These are phyloP conservation scores for Lipomyces sp. DNA, from an alignment of 805 yeast genomes.

Conservation along the genomic window DNA sequence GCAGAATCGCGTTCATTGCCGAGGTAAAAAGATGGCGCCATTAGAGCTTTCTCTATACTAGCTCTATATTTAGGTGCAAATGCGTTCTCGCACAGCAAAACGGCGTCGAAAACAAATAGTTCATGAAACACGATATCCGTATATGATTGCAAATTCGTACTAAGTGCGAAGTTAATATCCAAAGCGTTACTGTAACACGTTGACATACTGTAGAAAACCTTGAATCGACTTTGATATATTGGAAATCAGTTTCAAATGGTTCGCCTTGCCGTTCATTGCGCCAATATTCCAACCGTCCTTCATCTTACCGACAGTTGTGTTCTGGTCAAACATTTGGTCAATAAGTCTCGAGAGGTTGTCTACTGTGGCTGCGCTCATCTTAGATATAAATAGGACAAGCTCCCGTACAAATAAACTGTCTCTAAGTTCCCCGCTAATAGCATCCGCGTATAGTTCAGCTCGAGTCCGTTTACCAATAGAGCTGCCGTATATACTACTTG, in stretches of 20 bases:
- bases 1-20: not conserved
- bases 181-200: not conserved
- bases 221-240: slow-evolving; percentile 12
- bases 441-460: slow-evolving; percentile 25
- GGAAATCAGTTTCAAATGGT: slow-evolving; percentile 15
- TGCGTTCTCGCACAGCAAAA: slow-evolving; percentile 12
- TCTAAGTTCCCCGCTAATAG: slow-evolving; percentile 17
- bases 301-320: slow-evolving; percentile 4
- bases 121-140: slow-evolving; percentile 27
- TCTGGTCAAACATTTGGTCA: slow-evolving; percentile 3
- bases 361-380: slow-evolving; percentile 17
- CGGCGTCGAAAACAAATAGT: slow-evolving; percentile 24
- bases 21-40: slow-evolving; percentile 17
- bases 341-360: slow-evolving; percentile 3
- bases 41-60: slow-evolving; percentile 23
- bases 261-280: slow-evolving; percentile 7
- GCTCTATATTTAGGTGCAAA: slow-evolving; percentile 24
- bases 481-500: not conserved
- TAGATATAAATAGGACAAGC: slow-evolving; percentile 2
- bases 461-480: slow-evolving; percentile 8
- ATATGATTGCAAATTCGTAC: slow-evolving; percentile 12
- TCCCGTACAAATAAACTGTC: slow-evolving; percentile 15
- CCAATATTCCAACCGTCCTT: slow-evolving; percentile 18
- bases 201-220: not conserved
- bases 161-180: not conserved